These are phyloP conservation scores for Penicillium fimorum DNA, from an alignment of 495 filamentous ascomycete species.

Conservation along the genomic window DNA sequence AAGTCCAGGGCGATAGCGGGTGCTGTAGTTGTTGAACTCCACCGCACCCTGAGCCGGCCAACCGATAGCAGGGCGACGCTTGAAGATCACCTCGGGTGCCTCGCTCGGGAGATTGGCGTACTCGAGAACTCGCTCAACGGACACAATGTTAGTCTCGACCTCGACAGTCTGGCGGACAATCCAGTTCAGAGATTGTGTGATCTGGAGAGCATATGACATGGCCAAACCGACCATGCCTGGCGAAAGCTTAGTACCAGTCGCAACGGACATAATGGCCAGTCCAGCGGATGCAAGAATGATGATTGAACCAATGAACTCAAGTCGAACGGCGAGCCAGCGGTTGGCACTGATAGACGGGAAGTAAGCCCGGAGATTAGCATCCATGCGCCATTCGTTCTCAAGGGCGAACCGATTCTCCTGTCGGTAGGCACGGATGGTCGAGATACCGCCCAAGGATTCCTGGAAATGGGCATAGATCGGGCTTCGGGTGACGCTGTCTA, in stretches of 20 bases:
- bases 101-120: slow-evolving; percentile 93
- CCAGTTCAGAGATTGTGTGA: slow-evolving; percentile 98
- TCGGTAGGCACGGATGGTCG: slow-evolving; percentile 94
- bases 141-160: slow-evolving; percentile 99
- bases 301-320: slow-evolving; percentile 94
- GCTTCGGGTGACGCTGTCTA: slow-evolving; percentile 92
- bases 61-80: slow-evolving; percentile 78
- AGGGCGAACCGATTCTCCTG: slow-evolving; percentile 83
- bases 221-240: slow-evolving; percentile 85
- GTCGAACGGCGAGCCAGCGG: slow-evolving; percentile 89
- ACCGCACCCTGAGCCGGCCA: slow-evolving; percentile 94
- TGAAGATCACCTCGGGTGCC: slow-evolving; percentile 89
- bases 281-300: slow-evolving; percentile 87
- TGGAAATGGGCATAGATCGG: slow-evolving; percentile 99
- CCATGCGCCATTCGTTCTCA: slow-evolving; percentile 98
- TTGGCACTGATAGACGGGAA: slow-evolving; percentile 97
- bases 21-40: slow-evolving; percentile 89
- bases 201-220: slow-evolving; percentile 96
- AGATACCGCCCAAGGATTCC: slow-evolving; percentile 90
- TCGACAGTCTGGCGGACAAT: slow-evolving; percentile 99
- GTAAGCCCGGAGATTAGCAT: slow-evolving; percentile 92
- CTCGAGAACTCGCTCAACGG: slow-evolving; percentile 95
- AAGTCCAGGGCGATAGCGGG: slow-evolving; percentile 83
- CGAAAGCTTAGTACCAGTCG: slow-evolving; percentile 63
- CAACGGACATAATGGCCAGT: slow-evolving; percentile 78